Evolutionary conservation across 1,139 yeast species (phyloP).

Genomic region (Hemisphaericaspora lyxosophila): DNA sequence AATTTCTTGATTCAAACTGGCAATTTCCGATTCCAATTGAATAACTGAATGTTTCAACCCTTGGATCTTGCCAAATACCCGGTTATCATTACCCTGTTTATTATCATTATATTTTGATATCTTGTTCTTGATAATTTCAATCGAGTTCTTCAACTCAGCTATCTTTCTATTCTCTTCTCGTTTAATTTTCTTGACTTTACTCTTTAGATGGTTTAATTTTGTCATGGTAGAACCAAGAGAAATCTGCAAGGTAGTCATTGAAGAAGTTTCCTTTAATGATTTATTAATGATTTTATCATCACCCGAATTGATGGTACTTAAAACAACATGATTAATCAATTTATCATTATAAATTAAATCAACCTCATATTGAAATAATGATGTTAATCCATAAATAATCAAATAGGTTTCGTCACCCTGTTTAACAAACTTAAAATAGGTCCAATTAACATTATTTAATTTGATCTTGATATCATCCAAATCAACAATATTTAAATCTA

Average conservation of each 20-base stretch:
- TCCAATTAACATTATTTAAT: conserved; percentile 65
- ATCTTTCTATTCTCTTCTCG: conserved; percentile 61
- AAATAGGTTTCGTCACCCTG: conserved; percentile 43
- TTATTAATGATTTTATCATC: conserved; percentile 32
- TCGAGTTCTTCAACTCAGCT: conserved; percentile 53
- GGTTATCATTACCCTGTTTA: conserved; percentile 27
- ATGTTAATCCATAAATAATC: conserved; percentile 64
- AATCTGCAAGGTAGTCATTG: conserved; percentile 59
- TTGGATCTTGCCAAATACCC: conserved; percentile 39
- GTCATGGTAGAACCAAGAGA: conserved; percentile 63
- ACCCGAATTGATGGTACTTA: conserved; percentile 25
- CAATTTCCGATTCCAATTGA: conserved; percentile 42
- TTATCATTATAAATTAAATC: conserved; percentile 43
- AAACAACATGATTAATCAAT: conserved; percentile 28
- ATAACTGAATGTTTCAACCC: conserved; percentile 43
- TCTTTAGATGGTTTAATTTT: conserved; percentile 49
- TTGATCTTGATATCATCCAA: conserved; percentile 44
- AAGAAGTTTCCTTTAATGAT: conserved; percentile 43
- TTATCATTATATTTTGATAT: conserved; percentile 35
- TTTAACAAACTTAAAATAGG: conserved; percentile 39
- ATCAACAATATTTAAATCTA: conserved; percentile 9
- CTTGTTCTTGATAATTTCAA: conserved; percentile 53
- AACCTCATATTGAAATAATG: conserved; percentile 66
- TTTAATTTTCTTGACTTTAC: conserved; percentile 56
- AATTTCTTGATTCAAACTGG: conserved; percentile 24